Conservation (phyloP, 1,139 yeast genomes). For the Blastobotrys persicus region DNA sequence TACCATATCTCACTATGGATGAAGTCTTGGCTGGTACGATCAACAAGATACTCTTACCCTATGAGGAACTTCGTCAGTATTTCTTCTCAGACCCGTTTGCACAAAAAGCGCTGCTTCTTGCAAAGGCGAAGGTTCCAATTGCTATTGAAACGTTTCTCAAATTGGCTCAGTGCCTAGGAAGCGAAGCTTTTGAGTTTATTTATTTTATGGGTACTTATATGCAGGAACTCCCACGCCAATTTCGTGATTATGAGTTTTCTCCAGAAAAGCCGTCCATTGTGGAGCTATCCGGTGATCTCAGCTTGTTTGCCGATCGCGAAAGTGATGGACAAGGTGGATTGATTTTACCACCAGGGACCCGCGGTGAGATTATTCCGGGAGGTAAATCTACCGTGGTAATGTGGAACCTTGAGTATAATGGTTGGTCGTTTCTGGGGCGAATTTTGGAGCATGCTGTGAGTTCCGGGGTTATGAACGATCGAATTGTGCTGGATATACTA, state of each 20-base stretch:
- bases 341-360: slow-evolving; percentile 54
- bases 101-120: slow-evolving; percentile 53
- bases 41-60: slow-evolving; percentile 48
- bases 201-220: slow-evolving; percentile 60
- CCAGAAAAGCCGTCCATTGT: slow-evolving; percentile 40
- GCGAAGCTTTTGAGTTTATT: slow-evolving; percentile 63
- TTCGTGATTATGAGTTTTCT: slow-evolving; percentile 35
- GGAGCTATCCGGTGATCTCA: slow-evolving; percentile 40
- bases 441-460: slow-evolving; percentile 56
- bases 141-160: slow-evolving; percentile 60
- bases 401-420: slow-evolving; percentile 72
- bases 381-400: slow-evolving; percentile 48
- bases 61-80: slow-evolving; percentile 57
- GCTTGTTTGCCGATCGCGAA: slow-evolving; percentile 44
- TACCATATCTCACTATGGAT: slow-evolving; percentile 62
- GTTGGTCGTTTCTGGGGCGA: slow-evolving; percentile 85
- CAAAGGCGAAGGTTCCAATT: slow-evolving; percentile 77
- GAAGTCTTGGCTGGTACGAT: slow-evolving; percentile 54
- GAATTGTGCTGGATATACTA: slow-evolving; percentile 48
- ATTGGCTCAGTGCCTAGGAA: slow-evolving; percentile 55
- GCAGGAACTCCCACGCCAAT: slow-evolving; percentile 39
- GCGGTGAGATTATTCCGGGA: slow-evolving; percentile 60
- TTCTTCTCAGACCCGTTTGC: slow-evolving; percentile 59
- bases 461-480: slow-evolving; percentile 35
- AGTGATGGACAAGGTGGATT: slow-evolving; percentile 41